Percentiles rank a stretch among this genome's conserved stretches.
Evolutionary conservation across 192 early-diverging fungal genomes (phyloP).

Genomic region (Entomortierella chlamydospora): DNA sequence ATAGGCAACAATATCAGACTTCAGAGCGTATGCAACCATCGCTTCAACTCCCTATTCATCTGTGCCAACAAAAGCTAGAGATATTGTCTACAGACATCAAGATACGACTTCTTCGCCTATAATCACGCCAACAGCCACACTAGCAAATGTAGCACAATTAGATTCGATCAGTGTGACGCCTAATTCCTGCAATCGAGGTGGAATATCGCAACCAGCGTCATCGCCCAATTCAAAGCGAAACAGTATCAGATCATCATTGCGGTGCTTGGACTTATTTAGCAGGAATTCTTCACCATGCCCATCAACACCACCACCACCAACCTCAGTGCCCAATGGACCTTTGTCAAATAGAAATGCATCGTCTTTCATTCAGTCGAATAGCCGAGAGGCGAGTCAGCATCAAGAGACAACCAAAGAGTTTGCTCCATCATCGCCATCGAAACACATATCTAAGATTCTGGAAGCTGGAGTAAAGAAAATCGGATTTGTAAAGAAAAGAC

Average conservation of each 20-base stretch:
- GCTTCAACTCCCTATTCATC: slow-evolving; percentile 15
- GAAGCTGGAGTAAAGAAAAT: slow-evolving; percentile 8
- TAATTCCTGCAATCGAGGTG: not conserved
- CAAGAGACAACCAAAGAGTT: not conserved
- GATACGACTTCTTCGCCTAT: not conserved
- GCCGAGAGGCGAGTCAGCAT: not conserved
- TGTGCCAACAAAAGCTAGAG: slow-evolving; percentile 23
- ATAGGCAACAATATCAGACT: slow-evolving; percentile 26
- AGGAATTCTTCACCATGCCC: not conserved
- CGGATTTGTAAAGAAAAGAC: slow-evolving; percentile 30
- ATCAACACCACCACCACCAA: not conserved
- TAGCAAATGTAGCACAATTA: not conserved
- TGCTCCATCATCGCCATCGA: not conserved
- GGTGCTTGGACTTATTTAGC: not conserved
- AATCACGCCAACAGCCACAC: not conserved
- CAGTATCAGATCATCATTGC: not conserved
- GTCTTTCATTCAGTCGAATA: not conserved
- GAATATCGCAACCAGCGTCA: not conserved
- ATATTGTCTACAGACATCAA: not conserved
- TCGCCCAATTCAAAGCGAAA: not conserved
- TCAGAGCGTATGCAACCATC: slow-evolving; percentile 34
- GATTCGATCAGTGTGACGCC: slow-evolving; percentile 2
- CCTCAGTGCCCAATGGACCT: not conserved
- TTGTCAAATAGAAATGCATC: not conserved
- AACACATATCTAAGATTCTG: slow-evolving; percentile 8